phyloP scores from a whole-genome alignment of 2,329 filamentous ascomycete genomes.

The Aaosphaeria arxii region DNA sequence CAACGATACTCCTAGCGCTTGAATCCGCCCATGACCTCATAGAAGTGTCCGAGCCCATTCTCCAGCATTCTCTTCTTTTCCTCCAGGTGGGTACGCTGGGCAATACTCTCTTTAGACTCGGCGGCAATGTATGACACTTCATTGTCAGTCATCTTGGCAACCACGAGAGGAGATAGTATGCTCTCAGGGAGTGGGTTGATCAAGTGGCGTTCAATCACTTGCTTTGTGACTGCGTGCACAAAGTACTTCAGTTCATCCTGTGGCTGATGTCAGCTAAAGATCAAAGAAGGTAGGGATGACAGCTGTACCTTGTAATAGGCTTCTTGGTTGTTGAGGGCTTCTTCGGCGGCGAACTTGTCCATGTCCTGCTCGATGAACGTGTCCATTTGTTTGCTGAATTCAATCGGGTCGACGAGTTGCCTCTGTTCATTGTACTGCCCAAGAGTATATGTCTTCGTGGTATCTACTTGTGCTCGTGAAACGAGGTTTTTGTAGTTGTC shows the following conservation, averaged over 20 bases:
- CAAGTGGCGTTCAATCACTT: conserved; percentile 40
- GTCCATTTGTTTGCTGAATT: neutral
- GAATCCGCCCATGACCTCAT: conserved; percentile 20
- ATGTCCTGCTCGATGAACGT: conserved; percentile 22
- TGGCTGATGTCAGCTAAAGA: conserved; percentile 3
- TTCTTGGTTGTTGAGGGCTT: conserved; percentile 33
- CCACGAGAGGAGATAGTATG: conserved; percentile 27
- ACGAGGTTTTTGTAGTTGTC: neutral
- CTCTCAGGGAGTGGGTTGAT: conserved; percentile 23
- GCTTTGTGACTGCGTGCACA: conserved; percentile 29
- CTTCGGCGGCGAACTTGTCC: conserved; percentile 29
- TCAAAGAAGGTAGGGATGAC: conserved; percentile 16
- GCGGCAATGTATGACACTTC: conserved; percentile 34
- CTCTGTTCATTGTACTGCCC: neutral
- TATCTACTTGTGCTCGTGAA: too few species aligned
- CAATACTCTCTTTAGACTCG: conserved; percentile 28
- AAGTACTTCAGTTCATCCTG: conserved; percentile 35
- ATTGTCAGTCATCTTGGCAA: conserved; percentile 31
- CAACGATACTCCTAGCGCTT: too few species aligned
- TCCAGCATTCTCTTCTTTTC: conserved; percentile 30
- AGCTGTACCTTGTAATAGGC: conserved; percentile 34
- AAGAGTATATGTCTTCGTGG: too few species aligned
- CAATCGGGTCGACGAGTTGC: neutral
- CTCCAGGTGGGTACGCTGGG: conserved; percentile 26
- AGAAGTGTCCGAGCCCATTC: conserved; percentile 32